Evolutionary conservation across 768 basidiomycete species (phyloP), one percentile per base, ranked within the genome.

Genomic region (Dendrothele bispora): DNA sequence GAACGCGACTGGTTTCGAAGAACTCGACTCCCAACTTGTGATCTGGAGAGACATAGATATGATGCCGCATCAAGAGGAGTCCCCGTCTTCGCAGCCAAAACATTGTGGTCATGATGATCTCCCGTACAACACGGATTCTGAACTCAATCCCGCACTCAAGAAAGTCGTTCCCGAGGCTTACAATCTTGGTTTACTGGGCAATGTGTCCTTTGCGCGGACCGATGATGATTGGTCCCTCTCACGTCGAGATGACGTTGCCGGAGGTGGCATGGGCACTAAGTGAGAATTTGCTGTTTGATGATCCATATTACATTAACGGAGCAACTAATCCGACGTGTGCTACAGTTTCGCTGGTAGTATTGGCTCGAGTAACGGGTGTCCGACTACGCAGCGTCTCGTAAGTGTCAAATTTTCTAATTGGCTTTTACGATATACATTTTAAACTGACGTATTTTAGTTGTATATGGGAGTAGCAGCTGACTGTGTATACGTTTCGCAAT

Each of bases 401-500:
- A 54, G 80, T 68, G 11, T 17, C 20, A 32, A 42, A 10, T 41
- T 6, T 18, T 51, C 21, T 26, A 11, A 24, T n/a, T 46, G 4
- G 15, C 35, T 39, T 22, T 41, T 14, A 11, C 26, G 4, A 15
- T 43, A 15, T 4, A 2, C 14, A 24, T 43, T 27, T 25, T 43
- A 25, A n/a, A 5, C 0, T 37, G 15, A 34, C 28, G 39, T 11
- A 34, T 11, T 7, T 22, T 36, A 82, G 79, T 55, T 81, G 21
- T 91, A 86, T 62, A 84, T 93, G 82, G 92, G 92, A 21, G 86
- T 92, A 46, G 91, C 91, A 1, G 86, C 91, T 5, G 92, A 94
- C 62, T 94, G 92, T 66, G 79, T 77, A 52, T 94, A 92, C 60
- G 81, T 84, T 10, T 55, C 67, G 25, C 74, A 74, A 50, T 88